phyloP scores from a whole-genome alignment of 2,329 filamentous ascomycete species.

The Fusarium sp. region DNA sequence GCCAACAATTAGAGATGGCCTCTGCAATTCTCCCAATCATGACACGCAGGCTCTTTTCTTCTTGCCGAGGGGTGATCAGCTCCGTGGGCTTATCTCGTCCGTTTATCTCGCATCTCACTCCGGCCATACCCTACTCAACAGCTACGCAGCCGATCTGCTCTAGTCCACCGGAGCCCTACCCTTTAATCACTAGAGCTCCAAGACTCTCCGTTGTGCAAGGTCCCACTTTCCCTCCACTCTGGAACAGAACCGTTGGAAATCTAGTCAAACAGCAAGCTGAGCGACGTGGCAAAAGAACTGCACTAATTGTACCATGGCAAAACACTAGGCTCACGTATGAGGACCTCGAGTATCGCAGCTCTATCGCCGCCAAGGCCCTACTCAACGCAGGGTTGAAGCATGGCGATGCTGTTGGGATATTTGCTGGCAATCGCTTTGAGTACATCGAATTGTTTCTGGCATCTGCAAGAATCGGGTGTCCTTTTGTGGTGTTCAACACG shows the following conservation, averaged over 20 bases:
- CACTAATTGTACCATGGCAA: neutral
- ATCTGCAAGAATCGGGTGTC: neutral
- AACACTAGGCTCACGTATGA: neutral
- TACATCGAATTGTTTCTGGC: neutral
- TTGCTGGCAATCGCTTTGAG: neutral
- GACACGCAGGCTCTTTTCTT: neutral
- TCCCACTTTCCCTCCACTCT: neutral
- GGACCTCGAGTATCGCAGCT: neutral
- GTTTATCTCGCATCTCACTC: fast-evolving
- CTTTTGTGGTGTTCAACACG: neutral
- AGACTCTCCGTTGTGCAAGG: neutral
- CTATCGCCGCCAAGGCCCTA: neutral
- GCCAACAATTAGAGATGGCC: fast-evolving
- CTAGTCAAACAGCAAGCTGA: neutral
- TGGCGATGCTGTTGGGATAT: neutral
- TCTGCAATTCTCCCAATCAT: neutral
- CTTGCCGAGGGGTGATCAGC: fast-evolving
- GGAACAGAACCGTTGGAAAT: neutral
- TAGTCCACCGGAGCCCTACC: too few species aligned
- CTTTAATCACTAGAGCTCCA: too few species aligned
- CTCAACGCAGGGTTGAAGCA: neutral
- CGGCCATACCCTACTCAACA: neutral
- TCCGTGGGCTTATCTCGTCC: fast-evolving
- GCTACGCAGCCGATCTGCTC: neutral
- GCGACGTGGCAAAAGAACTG: neutral